Evolutionary conservation across 495 filamentous ascomycete genomes (phyloP).

Genomic region (Daldinia loculata): DNA sequence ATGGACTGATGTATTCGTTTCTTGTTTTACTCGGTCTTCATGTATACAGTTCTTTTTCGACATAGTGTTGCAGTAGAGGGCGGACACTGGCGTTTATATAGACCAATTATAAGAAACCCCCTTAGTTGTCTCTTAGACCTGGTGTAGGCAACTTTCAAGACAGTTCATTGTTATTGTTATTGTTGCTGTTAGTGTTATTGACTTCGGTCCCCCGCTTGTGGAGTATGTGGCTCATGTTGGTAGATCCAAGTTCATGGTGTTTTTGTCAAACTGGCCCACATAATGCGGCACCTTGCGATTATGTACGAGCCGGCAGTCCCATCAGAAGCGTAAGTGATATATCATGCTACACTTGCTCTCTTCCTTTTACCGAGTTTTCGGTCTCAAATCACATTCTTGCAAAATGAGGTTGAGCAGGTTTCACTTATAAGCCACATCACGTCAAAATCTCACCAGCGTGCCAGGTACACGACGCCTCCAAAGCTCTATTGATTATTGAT

Average conservation of each 20-base stretch:
- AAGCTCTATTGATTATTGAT: slow-evolving; percentile 23
- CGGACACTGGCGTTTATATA: too few relatives aligned
- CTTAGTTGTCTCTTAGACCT: background rate
- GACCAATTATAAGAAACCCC: too few relatives aligned
- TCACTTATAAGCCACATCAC: slow-evolving; percentile 33
- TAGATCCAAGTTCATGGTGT: slow-evolving; percentile 11
- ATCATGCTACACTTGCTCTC: slow-evolving; percentile 2
- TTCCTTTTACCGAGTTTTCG: slow-evolving; percentile 8
- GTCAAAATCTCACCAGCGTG: slow-evolving; percentile 17
- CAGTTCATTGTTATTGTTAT: background rate
- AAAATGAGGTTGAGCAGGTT: slow-evolving; percentile 17
- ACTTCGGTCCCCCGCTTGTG: slow-evolving; percentile 13
- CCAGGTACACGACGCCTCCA: slow-evolving; percentile 12
- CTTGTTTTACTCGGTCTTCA: background rate
- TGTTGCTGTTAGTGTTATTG: background rate
- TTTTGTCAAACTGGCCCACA: slow-evolving; percentile 4
- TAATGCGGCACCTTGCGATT: slow-evolving; percentile 15
- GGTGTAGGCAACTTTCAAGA: background rate
- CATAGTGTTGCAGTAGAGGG: background rate
- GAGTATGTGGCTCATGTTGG: background rate
- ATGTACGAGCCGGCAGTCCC: slow-evolving; percentile 21
- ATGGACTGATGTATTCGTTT: slow-evolving; percentile 11
- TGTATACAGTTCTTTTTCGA: background rate
- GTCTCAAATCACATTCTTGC: slow-evolving; percentile 2
- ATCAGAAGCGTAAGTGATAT: slow-evolving; percentile 6